phyloP scores from a whole-genome alignment of 345 rosid species.

The Populus tremula region DNA sequence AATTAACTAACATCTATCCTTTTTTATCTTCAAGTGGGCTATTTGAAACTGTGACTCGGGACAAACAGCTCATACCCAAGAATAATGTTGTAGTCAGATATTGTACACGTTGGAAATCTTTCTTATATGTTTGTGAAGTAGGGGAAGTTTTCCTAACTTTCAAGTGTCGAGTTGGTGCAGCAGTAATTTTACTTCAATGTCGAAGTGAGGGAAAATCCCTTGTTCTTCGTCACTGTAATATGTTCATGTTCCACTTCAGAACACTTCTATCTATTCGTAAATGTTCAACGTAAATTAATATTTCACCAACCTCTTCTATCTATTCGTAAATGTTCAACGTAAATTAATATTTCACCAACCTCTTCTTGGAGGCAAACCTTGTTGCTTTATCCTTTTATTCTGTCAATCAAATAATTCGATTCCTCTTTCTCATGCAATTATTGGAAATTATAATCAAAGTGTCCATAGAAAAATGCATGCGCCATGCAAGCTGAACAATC shows the following conservation, averaged over 20 bases:
- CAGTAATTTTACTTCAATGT: background rate
- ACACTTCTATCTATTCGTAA: background rate
- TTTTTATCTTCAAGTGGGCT: constrained; percentile 1
- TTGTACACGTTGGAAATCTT: background rate
- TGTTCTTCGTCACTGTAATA: background rate
- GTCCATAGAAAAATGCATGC: background rate
- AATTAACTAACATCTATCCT: constrained; percentile 18
- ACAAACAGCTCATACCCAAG: background rate
- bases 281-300: background rate
- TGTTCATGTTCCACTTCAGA: background rate
- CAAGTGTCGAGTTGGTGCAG: background rate
- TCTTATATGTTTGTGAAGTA: background rate
- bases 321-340: background rate
- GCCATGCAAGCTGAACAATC: background rate
- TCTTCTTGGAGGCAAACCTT: background rate
- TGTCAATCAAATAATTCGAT: background rate
- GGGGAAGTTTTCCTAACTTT: background rate
- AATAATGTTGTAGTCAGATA: background rate
- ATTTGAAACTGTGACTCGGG: background rate
- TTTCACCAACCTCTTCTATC: background rate
- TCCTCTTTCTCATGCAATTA: background rate
- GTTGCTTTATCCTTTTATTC: background rate
- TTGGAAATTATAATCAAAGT: background rate
- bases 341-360: background rate
- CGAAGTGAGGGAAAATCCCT: background rate